Evolutionary conservation across 306 rosid species (phyloP), one percentile per base, ranked within the genome.

Genomic region (Acacia crassicarpa): DNA sequence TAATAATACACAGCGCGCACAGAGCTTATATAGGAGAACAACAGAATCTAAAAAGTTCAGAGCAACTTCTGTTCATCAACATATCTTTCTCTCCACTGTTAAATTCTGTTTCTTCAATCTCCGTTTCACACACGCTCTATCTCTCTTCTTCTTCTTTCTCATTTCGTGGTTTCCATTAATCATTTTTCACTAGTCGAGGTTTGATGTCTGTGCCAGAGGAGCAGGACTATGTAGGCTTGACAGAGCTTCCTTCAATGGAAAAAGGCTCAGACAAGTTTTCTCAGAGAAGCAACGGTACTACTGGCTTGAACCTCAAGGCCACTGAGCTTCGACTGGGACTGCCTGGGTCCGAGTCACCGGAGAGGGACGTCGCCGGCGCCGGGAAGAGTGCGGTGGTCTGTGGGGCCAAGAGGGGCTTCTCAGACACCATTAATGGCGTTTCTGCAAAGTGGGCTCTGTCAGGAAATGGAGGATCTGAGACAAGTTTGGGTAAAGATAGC

Each of bases 311-410:
- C 87, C 91, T 91, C 20, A 95, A 86, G 80, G 98, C 97, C 45
- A 95, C 98, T 78, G 97, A 95, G 83, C 83, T 95, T n/a, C 85
- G 98, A 48, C 92, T 95, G 33, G 98, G 98, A 1, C 81, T 95
- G 63, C 98, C 98, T 4, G 98, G 98, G 1, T 91, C 94, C 13
- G 92, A 84, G 79, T 95, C 98, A 32, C 98, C 98, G 3, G 88
- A 82, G 78, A 89, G 97, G 62, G 90, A 90, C 11, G 71, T 27
- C 71, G 85, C 35, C 41, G 86, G 75, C 51, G 88, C 33, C 67
- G 67, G 67, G 9, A 87, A 76, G 11, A 80, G 35, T 63, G 82
- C 76, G 54, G 82, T 84, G 76, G 86, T 92, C 30, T 88, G 94
- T 41, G 92, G 98, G 45, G 98, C 97, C 43, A 94, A 94, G 43